Conservation (phyloP, 1,139 yeast species). For the Hemisphaericaspora subhashii region DNA sequence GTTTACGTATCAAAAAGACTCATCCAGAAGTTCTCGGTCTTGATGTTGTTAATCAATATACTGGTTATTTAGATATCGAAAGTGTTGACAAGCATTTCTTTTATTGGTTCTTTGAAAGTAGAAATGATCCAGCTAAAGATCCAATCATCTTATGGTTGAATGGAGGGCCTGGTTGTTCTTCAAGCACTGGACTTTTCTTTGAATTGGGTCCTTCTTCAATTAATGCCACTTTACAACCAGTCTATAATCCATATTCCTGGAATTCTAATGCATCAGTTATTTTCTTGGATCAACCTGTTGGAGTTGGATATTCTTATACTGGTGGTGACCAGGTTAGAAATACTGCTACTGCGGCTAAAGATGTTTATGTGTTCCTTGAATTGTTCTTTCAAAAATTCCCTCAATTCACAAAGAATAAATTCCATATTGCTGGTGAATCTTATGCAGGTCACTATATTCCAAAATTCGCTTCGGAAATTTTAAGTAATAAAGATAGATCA, state of each 20-base stretch:
- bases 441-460: slow-evolving; percentile 91
- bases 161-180: slow-evolving; percentile 92
- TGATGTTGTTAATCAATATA: slow-evolving; percentile 60
- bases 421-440: slow-evolving; percentile 87
- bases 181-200: slow-evolving; percentile 86
- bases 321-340: slow-evolving; percentile 53
- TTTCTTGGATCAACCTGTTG: slow-evolving; percentile 93
- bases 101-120: slow-evolving; percentile 87
- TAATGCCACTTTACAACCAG: slow-evolving; percentile 64
- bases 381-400: slow-evolving; percentile 77
- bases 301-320: slow-evolving; percentile 80
- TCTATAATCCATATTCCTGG: slow-evolving; percentile 81
- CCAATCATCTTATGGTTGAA: slow-evolving; percentile 87
- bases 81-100: slow-evolving; percentile 70
- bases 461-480: slow-evolving; percentile 70
- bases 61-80: slow-evolving; percentile 63
- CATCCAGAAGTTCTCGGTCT: slow-evolving; percentile 47
- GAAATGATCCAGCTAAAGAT: slow-evolving; percentile 84
- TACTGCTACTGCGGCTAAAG: slow-evolving; percentile 74
- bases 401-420: slow-evolving; percentile 52
- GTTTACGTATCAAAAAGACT: slow-evolving; percentile 41
- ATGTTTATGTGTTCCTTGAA: slow-evolving; percentile 75
- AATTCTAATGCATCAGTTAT: slow-evolving; percentile 86
- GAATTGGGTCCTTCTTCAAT: slow-evolving; percentile 88
- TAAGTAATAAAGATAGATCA: slow-evolving; percentile 60